Percentiles rank a stretch among this genome's conserved stretches.
Conservation (phyloP, 2,329 filamentous ascomycete genomes). For the Paracamarosporium sp. region DNA sequence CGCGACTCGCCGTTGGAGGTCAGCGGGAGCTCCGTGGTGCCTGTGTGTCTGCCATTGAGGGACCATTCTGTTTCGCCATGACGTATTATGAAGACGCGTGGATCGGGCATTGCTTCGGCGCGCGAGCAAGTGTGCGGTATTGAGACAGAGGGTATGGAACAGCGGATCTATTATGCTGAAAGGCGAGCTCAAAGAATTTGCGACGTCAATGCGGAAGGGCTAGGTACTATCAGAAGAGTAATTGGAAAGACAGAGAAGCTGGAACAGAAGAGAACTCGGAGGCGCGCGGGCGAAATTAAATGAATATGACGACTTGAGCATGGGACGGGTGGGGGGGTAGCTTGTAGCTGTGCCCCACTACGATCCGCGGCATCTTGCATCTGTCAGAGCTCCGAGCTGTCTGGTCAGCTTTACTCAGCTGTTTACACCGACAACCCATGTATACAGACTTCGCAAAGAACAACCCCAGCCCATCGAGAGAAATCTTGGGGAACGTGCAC, state of each 20-base stretch:
- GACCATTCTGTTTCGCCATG: constrained; percentile 98
- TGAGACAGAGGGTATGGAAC: not conserved
- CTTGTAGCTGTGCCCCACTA: constrained; percentile 18
- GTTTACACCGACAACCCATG: not conserved
- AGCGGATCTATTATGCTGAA: too few relatives aligned
- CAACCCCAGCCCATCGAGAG: too few relatives aligned
- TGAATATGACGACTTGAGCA: constrained; percentile 4
- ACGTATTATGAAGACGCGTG: constrained; percentile 65
- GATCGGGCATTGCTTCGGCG: constrained; percentile 53
- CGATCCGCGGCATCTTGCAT: not conserved
- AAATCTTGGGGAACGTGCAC: too few relatives aligned
- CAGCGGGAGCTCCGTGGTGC: constrained; percentile 83
- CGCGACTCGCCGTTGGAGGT: constrained; percentile 73
- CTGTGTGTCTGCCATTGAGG: constrained; percentile 78
- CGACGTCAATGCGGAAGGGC: not conserved
- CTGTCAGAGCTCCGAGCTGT: constrained; percentile 11
- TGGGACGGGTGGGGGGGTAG: constrained; percentile 26
- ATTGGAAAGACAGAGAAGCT: not conserved
- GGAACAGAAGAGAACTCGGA: not conserved
- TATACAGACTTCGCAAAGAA: not conserved
- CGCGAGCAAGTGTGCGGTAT: not conserved
- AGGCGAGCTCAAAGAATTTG: too few relatives aligned
- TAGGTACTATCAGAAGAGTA: not conserved
- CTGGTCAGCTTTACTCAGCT: constrained; percentile 32
- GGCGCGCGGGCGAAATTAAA: not conserved